Evolutionary conservation across 192 early-diverging fungal genomes (phyloP), one percentile per base, ranked within the genome.

Genomic region (Geranomyces michiganensis): DNA sequence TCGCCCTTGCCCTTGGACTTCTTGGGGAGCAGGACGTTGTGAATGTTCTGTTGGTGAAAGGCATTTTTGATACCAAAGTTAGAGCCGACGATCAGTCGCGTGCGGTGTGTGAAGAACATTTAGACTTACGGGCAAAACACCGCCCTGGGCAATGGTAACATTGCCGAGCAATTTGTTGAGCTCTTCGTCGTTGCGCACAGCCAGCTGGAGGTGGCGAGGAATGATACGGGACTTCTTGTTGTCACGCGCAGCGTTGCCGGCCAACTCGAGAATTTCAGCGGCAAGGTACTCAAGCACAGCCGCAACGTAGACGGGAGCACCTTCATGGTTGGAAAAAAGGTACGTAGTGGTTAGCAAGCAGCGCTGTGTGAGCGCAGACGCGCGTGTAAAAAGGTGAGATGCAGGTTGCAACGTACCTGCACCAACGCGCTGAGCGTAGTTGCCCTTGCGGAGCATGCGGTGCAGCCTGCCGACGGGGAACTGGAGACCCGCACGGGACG

Each of bases 261-360:
- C 92, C 71, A 96, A 85, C 78, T 96, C 94, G 43, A 96, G 83
- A 7, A 96, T 90, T 80, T 96, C 94, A 14, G 94, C 94, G n/a
- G 91, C 90, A 53, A 96, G 81, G 78, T 96, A 96, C 84, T 96
- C 94, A 21, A 96, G 82, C 62, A 96, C 91, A 12, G 94, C 94
- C 13, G 94, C 92, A 56, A 89, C 89, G 78, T 96, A 96, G 0
- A 96, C 91, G 7, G 93, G 91, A 7, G 94, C 94, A 32, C 31
- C 36, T 41, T 41, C n/a, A n/a, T 41, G 3, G 36, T 41, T 41
- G 36, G 10, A 10, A 41, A 41, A 41, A 10, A 41, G 36, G 36
- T 41, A 41, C 36, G 36, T 7, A 10, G 36, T 41, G 36, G 3
- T 41, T 7, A 41, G 36, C 3, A 41, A 10, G 36, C 3, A 3